Conservation (phyloP, 768 basidiomycete species). For the Sarcodon sp. region DNA sequence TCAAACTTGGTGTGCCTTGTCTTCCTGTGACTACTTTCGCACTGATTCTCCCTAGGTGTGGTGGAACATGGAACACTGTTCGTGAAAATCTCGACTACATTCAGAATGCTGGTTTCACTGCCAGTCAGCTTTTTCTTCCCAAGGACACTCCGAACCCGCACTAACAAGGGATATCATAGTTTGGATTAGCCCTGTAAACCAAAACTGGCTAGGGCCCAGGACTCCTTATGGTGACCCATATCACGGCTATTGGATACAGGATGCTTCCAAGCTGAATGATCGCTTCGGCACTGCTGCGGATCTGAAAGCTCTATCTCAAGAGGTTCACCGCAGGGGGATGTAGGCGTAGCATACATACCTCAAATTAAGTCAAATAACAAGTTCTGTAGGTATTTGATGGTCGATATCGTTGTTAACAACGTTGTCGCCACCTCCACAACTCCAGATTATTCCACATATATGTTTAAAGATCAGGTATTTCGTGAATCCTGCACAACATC, state of each 20-base stretch:
- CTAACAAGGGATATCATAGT: slow-evolving; percentile 23
- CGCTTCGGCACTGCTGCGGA: slow-evolving; percentile 66
- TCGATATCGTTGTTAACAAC: slow-evolving; percentile 79
- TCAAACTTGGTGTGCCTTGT: slow-evolving; percentile 41
- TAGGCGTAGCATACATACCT: slow-evolving; percentile 14
- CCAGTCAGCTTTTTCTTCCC: slow-evolving; percentile 25
- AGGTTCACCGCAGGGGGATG: slow-evolving; percentile 66
- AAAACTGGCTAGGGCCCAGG: slow-evolving; percentile 62
- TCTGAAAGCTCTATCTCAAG: slow-evolving; percentile 50
- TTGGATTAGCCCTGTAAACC: slow-evolving; percentile 75
- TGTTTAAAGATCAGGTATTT: slow-evolving; percentile 49
- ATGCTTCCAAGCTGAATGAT: slow-evolving; percentile 52
- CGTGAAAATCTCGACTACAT: slow-evolving; percentile 77
- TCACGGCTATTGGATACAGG: slow-evolving; percentile 77
- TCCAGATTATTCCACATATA: slow-evolving; percentile 52
- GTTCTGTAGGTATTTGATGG: slow-evolving; percentile 56
- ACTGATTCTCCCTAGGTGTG: slow-evolving; percentile 19
- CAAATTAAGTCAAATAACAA: not conserved
- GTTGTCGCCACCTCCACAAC: slow-evolving; percentile 59
- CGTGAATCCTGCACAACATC: slow-evolving; percentile 5
- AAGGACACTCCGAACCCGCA: too few relatives aligned
- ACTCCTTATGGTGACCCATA: slow-evolving; percentile 74
- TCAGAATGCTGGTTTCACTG: slow-evolving; percentile 71
- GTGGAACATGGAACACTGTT: slow-evolving; percentile 77
- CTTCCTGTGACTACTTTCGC: not conserved